phyloP scores from a whole-genome alignment of 805 yeast species.

The Tetrapisispora arboricola region DNA sequence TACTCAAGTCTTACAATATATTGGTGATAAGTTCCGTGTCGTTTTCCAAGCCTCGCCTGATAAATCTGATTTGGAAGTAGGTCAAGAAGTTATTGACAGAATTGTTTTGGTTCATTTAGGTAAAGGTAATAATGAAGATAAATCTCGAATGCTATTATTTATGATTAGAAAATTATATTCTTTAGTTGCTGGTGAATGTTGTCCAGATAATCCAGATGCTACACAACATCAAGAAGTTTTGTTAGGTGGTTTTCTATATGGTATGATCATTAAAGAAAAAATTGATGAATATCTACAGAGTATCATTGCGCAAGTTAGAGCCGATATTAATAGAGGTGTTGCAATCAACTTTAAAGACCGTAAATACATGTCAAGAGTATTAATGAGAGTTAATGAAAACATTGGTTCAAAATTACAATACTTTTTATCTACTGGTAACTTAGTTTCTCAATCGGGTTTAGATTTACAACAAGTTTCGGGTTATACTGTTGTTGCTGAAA shows the following conservation, averaged over 20 bases:
- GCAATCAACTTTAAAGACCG: conserved; percentile 78
- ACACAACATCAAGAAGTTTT: conserved; percentile 97
- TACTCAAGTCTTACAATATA: conserved; percentile 82
- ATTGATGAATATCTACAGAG: conserved; percentile 82
- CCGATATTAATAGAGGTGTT: conserved; percentile 69
- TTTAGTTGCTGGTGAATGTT: conserved; percentile 91
- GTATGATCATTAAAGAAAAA: conserved; percentile 94
- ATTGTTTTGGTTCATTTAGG: conserved; percentile 83
- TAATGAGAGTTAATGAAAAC: conserved; percentile 75
- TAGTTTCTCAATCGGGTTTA: conserved; percentile 92
- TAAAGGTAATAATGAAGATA: conserved; percentile 50
- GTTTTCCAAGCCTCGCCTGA: conserved; percentile 87
- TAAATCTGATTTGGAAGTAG: conserved; percentile 81
- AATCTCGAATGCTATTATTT: conserved; percentile 77
- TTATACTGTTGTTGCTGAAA: conserved; percentile 97
- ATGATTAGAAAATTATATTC: conserved; percentile 94
- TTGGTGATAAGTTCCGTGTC: conserved; percentile 93
- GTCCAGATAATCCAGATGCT: conserved; percentile 98
- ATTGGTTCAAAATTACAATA: conserved; percentile 92
- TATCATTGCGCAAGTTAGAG: conserved; percentile 61
- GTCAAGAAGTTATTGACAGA: conserved; percentile 68
- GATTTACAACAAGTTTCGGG: conserved; percentile 98
- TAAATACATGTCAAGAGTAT: conserved; percentile 72
- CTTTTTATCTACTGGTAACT: conserved; percentile 91
- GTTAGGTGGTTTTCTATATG: conserved; percentile 91